These are phyloP conservation scores for Zangia roseola DNA, from an alignment of 768 basidiomycete genomes.

Conservation along the genomic window DNA sequence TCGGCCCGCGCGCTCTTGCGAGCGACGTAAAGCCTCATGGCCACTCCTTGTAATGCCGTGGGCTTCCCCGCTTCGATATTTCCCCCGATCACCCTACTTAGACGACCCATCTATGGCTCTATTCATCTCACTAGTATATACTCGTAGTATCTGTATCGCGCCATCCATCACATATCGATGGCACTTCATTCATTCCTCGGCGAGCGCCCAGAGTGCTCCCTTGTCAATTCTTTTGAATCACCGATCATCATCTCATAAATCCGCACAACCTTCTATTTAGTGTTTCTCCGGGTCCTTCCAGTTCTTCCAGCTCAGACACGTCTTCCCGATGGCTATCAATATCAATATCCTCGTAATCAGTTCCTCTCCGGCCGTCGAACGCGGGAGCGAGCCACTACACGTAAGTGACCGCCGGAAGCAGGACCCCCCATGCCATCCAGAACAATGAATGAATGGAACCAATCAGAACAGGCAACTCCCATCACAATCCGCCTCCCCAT, in stretches of 20 bases:
- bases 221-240: constrained; percentile 6
- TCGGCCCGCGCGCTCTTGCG: constrained; percentile 6
- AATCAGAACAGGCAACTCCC: constrained; percentile 9
- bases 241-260: constrained; percentile 30
- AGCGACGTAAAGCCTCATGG: constrained; percentile 26
- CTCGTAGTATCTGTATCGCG: constrained; percentile 5
- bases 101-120: constrained; percentile 1
- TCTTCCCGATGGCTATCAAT: constrained; percentile 22
- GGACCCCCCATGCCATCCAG: constrained; percentile 20
- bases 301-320: constrained; percentile 13
- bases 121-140: constrained; percentile 8
- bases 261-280: constrained; percentile 29
- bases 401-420: constrained; percentile 30
- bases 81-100: not conserved
- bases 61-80: constrained; percentile 11
- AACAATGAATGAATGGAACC: constrained; percentile 25
- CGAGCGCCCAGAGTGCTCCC: constrained; percentile 8
- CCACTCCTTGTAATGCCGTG: constrained; percentile 14
- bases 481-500: constrained; percentile 7
- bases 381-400: constrained; percentile 34
- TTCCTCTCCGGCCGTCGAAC: constrained; percentile 18
- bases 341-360: constrained; percentile 11
- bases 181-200: constrained; percentile 27
- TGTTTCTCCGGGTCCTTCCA: constrained; percentile 19
- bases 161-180: constrained; percentile 25